A percentile compares a stretch with the other conserved stretches of the same genome.
phyloP scores from a whole-genome alignment of 1,284 basidiomycete species.

The Leccinum subrobustum region DNA sequence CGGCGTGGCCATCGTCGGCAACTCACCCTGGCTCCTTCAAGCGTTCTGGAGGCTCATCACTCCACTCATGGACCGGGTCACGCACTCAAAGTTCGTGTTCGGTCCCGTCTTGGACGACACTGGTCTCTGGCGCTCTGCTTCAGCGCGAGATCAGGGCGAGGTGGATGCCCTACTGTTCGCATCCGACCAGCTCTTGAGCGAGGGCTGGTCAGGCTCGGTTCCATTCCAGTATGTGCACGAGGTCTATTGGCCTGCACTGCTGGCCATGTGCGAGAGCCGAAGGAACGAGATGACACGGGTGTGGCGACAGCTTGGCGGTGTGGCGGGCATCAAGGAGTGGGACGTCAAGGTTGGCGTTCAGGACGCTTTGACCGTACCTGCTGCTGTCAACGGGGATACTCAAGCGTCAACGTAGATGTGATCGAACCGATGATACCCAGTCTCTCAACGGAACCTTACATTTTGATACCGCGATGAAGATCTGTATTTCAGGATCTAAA shows the following conservation, averaged over 20 bases:
- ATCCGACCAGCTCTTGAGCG: constrained; percentile 54
- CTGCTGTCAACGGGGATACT: background rate
- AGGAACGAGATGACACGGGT: constrained; percentile 49
- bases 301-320: constrained; percentile 66
- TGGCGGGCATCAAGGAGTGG: constrained; percentile 70
- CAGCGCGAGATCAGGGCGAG: constrained; percentile 17
- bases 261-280: constrained; percentile 53
- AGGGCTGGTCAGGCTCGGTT: constrained; percentile 59
- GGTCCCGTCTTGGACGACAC: constrained; percentile 47
- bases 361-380: constrained; percentile 12
- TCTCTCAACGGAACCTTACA: background rate
- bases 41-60: constrained; percentile 83
- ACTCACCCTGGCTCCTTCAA: constrained; percentile 77
- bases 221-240: constrained; percentile 72
- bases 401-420: constrained; percentile 12
- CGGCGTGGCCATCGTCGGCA: background rate
- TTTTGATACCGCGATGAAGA: constrained; percentile 10
- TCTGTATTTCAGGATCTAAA: background rate
- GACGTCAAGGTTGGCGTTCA: constrained; percentile 38
- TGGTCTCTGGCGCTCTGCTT: constrained; percentile 25
- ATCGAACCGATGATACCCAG: constrained; percentile 34
- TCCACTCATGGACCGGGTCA: constrained; percentile 80
- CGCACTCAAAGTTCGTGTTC: constrained; percentile 65
- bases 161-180: constrained; percentile 57
- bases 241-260: constrained; percentile 72